Conservation (phyloP, 192 early-diverging fungal species). For the Thoreauomyces humboldtii region DNA sequence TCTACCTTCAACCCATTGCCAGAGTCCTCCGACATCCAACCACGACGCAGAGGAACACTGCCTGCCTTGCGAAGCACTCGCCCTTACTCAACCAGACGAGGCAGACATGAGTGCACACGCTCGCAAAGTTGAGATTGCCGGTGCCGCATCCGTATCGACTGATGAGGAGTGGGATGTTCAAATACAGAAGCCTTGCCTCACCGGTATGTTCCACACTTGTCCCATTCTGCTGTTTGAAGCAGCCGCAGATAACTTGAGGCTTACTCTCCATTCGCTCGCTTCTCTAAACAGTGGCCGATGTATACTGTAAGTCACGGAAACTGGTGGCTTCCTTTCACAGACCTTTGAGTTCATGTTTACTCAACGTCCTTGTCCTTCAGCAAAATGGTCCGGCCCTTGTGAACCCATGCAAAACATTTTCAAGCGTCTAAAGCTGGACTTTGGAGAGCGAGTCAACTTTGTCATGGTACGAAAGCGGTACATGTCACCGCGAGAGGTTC, state of each 20-base stretch:
- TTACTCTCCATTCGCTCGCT: no score
- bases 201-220: no score
- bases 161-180: conserved; percentile 47
- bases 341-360: neutral
- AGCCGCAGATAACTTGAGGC: no score
- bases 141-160: conserved; percentile 11
- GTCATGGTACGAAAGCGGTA: conserved; percentile 37
- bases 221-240: no score
- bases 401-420: conserved; percentile 60
- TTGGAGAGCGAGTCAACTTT: conserved; percentile 49
- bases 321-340: neutral
- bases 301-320: no score
- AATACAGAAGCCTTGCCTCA: conserved; percentile 33
- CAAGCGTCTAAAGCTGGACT: conserved; percentile 58
- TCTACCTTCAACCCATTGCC: no score
- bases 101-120: conserved; percentile 46
- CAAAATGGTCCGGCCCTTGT: conserved; percentile 61
- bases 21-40: no score
- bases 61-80: no score
- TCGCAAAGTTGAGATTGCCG: conserved; percentile 29
- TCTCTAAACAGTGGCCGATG: no score
- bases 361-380: no score
- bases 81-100: no score
- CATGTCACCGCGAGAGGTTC: neutral
- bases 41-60: no score